Evolutionary conservation across 2,329 filamentous ascomycete species (phyloP).

Genomic region (Chaetomium sp.): DNA sequence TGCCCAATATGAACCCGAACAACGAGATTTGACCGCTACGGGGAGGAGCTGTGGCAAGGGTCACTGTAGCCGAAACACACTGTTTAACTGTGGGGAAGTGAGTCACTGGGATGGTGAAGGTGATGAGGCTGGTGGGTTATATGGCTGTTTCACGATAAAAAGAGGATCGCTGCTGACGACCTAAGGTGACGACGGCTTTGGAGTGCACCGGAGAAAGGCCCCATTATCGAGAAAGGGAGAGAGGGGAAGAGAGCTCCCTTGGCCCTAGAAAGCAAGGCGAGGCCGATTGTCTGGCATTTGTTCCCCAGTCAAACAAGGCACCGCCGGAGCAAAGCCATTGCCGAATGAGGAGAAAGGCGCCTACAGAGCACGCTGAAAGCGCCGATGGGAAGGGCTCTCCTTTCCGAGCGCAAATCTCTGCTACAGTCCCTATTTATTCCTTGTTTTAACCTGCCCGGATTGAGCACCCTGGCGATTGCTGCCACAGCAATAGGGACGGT

Average conservation of each 20-base stretch:
- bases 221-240: not conserved
- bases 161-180: not conserved
- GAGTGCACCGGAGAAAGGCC: not conserved
- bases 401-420: conserved; percentile 3
- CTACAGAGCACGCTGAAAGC: conserved; percentile 12
- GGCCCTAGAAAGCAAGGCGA: conserved; percentile 9
- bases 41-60: conserved; percentile 16
- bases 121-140: conserved; percentile 35
- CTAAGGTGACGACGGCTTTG: not conserved
- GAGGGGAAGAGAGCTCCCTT: not conserved
- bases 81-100: conserved; percentile 31
- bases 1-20: conserved; percentile 22
- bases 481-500: conserved; percentile 18
- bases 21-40: conserved; percentile 7
- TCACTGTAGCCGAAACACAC: conserved; percentile 24
- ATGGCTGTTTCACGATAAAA: conserved; percentile 27
- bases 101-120: conserved; percentile 33
- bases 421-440: conserved; percentile 6
- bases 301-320: conserved; percentile 6
- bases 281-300: conserved; percentile 1
- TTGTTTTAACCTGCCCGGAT: conserved; percentile 20
- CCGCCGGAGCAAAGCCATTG: conserved; percentile 4
- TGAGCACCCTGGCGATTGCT: conserved; percentile 8
- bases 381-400: conserved; percentile 1
- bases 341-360: conserved; percentile 16